These are phyloP conservation scores for Hansfordia pulvinata DNA, from an alignment of 2,329 filamentous ascomycete genomes.

Conservation along the genomic window DNA sequence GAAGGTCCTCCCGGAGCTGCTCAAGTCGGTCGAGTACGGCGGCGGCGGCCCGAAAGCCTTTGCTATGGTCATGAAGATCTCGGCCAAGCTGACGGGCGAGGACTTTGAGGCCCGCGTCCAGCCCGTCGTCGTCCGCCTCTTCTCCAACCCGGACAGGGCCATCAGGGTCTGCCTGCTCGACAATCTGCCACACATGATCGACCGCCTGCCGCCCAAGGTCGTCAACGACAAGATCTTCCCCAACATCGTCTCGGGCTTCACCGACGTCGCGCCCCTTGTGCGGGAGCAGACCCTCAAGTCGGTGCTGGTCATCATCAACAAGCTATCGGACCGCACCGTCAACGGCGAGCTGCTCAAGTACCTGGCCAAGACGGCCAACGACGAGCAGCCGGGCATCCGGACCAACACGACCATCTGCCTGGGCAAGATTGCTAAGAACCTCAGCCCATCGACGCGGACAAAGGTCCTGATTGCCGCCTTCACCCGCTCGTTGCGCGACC, in stretches of 20 bases:
- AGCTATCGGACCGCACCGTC: constrained; percentile 82
- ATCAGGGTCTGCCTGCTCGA: constrained; percentile 85
- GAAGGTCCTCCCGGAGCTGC: constrained; percentile 84
- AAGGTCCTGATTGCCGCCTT: constrained; percentile 94
- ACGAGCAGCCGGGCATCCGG: constrained; percentile 91
- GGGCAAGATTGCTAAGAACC: constrained; percentile 85
- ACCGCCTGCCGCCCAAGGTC: constrained; percentile 71
- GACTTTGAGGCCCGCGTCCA: constrained; percentile 79
- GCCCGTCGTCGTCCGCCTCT: constrained; percentile 76
- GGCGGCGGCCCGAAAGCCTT: constrained; percentile 91
- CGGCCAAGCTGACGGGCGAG: constrained; percentile 71
- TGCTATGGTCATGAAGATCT: constrained; percentile 77
- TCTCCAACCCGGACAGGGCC: constrained; percentile 81
- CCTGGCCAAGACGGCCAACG: constrained; percentile 90
- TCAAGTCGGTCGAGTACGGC: constrained; percentile 99
- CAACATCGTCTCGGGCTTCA: constrained; percentile 91
- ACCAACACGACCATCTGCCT: constrained; percentile 98
- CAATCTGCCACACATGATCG: constrained; percentile 81
- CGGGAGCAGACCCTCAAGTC: constrained; percentile 94
- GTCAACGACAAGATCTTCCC: constrained; percentile 97
- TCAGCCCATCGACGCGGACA: constrained; percentile 63
- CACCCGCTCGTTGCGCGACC: constrained; percentile 75
- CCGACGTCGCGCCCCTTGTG: constrained; percentile 79
- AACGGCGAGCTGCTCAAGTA: constrained; percentile 88
- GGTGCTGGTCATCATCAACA: constrained; percentile 72